Base-by-base conservation (phyloP, 1,139 yeast genomes). In the Sugiyamaella novakii region DNA sequence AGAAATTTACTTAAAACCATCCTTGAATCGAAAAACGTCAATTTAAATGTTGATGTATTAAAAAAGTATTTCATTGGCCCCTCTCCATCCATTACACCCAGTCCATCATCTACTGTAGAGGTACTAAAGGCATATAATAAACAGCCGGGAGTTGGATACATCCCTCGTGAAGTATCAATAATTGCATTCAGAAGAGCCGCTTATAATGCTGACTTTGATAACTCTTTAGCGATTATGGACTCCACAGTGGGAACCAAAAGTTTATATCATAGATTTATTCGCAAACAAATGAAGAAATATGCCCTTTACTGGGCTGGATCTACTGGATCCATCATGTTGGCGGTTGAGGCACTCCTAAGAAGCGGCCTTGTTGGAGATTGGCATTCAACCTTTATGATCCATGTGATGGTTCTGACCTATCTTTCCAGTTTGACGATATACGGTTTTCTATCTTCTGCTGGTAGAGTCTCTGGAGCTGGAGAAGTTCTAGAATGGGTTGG, bases 391-490 rank as follows among this genome's bases (percentile, higher is more conserved):
- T 45, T 54, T 2, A 63, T 64, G 60, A 68, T 84, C 35, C 80
- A 81, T 59, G 76, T 81, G 5, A 81, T 86, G 81, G 67, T 82
- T 8, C 67, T 79, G 34, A 80, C 89, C 0, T 86, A 85, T 61
- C 57, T 84, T 10, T 64, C 79, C 28, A 84, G 85, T 59, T 75
- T 85, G 44, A 74, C 86, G 19, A 55, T 69, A 4, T 67, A 69
- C 39, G 77, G 81, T 3, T 73, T 83, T 1, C 66, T 85, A 42
- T 84, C 82, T 1, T 70, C 75, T 52, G 74, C 78, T 1, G 78
- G 85, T 17, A 70, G 79, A 50, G 78, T 79, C 38, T 80, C 84
- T 1, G 73, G 87, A 31, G 81, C 83, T 35, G 91, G 89, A 2
- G 68, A 68, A 3, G 65, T 71, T 52, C 70, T 83, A 42, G 74